Percentiles rank a stretch among this genome's conserved stretches.
Evolutionary conservation across 192 early-diverging fungal species (phyloP).

Genomic region (Backusella mclennaniae): DNA sequence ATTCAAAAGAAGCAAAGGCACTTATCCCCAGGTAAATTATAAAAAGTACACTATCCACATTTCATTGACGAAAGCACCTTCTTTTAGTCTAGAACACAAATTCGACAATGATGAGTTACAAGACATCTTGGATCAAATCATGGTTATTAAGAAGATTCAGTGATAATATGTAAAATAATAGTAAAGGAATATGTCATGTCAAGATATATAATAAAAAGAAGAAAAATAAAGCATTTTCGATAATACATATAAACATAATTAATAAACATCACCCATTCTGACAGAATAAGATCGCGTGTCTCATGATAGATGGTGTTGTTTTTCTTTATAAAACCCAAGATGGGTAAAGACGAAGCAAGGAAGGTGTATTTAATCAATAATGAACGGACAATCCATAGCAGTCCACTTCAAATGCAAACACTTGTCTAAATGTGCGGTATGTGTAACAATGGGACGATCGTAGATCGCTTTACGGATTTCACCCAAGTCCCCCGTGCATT

Average conservation of each 20-base stretch:
- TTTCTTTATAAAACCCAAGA: slow-evolving; percentile 52
- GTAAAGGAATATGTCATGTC: background rate
- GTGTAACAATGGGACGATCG: slow-evolving; percentile 44
- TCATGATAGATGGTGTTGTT: slow-evolving; percentile 51
- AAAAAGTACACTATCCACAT: too few relatives aligned
- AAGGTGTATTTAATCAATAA: slow-evolving; percentile 72
- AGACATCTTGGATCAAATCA: slow-evolving; percentile 76
- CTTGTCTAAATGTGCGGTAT: slow-evolving; percentile 45
- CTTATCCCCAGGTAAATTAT: slow-evolving; percentile 80
- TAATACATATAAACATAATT: background rate
- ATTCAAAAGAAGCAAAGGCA: slow-evolving; percentile 87
- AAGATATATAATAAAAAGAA: background rate
- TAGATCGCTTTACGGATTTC: slow-evolving; percentile 49
- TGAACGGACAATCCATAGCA: slow-evolving; percentile 57
- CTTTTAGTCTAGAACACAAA: slow-evolving; percentile 61
- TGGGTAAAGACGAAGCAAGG: slow-evolving; percentile 55
- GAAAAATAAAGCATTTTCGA: background rate
- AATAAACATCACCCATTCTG: slow-evolving; percentile 26
- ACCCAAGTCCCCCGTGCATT: slow-evolving; percentile 7
- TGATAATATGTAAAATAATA: slow-evolving; percentile 29
- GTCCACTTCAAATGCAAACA: slow-evolving; percentile 70
- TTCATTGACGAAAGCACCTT: background rate
- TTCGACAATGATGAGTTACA: slow-evolving; percentile 76
- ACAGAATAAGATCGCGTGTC: slow-evolving; percentile 58
- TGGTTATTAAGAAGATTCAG: slow-evolving; percentile 79